Conservation (phyloP, 352 stramenopile species). For the Globisporangium echinulatum region DNA sequence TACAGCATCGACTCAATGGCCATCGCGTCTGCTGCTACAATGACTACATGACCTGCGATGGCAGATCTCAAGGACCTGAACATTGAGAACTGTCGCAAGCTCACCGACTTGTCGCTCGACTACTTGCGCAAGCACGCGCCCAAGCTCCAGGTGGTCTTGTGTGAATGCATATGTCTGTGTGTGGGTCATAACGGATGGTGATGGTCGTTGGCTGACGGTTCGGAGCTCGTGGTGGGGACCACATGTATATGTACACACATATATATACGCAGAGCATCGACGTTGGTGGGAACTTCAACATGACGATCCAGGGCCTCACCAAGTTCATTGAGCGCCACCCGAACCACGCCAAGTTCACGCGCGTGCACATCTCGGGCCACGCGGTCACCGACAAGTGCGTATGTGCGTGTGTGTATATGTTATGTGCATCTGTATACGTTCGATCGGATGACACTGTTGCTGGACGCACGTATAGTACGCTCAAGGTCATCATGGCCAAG, state of each 20-base stretch:
- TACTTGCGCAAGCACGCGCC: constrained; percentile 70
- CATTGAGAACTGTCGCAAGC: constrained; percentile 86
- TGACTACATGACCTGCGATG: neutral
- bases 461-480: constrained; percentile 37
- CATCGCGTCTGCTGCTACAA: neutral
- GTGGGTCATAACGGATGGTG: too few species aligned
- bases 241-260: neutral
- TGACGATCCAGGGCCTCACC: constrained; percentile 81
- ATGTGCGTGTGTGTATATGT: neutral
- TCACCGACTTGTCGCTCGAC: constrained; percentile 73
- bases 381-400: constrained; percentile 75
- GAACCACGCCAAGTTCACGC: constrained; percentile 87
- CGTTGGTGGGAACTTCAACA: constrained; percentile 85
- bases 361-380: constrained; percentile 81
- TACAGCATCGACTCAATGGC: too few species aligned
- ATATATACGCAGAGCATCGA: constrained; percentile 61
- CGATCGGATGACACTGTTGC: neutral
- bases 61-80: constrained; percentile 86
- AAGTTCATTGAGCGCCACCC: constrained; percentile 87
- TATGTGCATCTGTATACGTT: too few species aligned
- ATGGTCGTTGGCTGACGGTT: too few species aligned
- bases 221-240: too few species aligned
- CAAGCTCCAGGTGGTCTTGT: constrained; percentile 60
- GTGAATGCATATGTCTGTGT: too few species aligned
- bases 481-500: constrained; percentile 84